Evolutionary conservation across 352 stramenopile genomes (phyloP), one percentile per base, ranked within the genome.

Genomic region (Phytophthora uliginosa): DNA sequence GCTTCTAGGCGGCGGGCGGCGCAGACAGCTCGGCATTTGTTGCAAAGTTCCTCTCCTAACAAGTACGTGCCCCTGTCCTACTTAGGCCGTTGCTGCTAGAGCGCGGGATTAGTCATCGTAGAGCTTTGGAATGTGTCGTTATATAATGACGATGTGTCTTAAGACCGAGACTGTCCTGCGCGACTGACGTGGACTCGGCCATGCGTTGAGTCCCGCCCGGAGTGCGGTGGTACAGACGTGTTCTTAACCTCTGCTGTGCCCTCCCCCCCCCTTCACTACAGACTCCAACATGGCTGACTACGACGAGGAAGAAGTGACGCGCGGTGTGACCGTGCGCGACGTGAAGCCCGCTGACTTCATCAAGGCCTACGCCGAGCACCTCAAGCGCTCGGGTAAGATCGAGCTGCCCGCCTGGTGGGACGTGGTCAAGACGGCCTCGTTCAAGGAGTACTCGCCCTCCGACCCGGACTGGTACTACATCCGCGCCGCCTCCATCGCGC

Each of bases 401-500:
- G 97, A 99, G 83, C 89, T 99, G 61, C 98, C 98, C 62, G 96
- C 97, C 42, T 99, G 98, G 98, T 96, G 94, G 78, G 98, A 99
- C 77, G 93, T 99, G 66, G 97, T 99, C 61, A 99, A 99, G 94
- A 99, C 98, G 48, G 97, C 85, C 59, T 90, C 97, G 62, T 98
- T 98, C 88, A 99, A 99, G 92, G 98, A 99, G 85, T 95, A 99
- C 76, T 97, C 97, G 56, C 98, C 98, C 40, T 95, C 97, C 62
- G 97, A 98, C 83, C 94, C 97, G 69, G 98, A 99, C 89, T 99
- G 98, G 98, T 99, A 99, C 88, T 99, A 99, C 90, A 95, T 99
- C 75, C 96, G 98, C 73, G 97, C 98, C 59, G 91, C 98, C 48
- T 99, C 98, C 60, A 99, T 99, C 76, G 97, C 97, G 45, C 96